phyloP scores from a whole-genome alignment of 495 filamentous ascomycete genomes.

The Trichoderma asperelloides region DNA sequence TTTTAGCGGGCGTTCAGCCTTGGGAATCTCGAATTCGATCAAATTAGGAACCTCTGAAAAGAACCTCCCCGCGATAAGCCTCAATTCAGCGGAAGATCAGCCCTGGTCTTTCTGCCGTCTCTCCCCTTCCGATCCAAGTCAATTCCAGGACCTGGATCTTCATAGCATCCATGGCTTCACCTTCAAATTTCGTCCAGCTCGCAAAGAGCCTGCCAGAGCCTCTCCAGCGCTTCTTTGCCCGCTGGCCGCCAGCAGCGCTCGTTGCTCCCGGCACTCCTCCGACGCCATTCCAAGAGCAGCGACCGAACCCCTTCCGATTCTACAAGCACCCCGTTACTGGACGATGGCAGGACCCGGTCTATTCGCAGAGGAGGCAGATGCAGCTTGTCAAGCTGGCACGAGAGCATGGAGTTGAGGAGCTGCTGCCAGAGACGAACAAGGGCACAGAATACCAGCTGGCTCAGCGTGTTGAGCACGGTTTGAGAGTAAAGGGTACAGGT shows the following conservation, averaged over 20 bases:
- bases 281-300: conserved; percentile 37
- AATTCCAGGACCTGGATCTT: not conserved
- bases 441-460: conserved; percentile 57
- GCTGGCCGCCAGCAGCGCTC: conserved; percentile 64
- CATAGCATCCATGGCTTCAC: not conserved
- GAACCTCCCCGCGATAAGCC: not conserved
- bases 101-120: not conserved
- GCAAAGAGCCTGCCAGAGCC: conserved; percentile 60
- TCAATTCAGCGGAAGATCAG: not conserved
- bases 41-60: not conserved
- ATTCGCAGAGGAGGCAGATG: conserved; percentile 78
- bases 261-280: conserved; percentile 32
- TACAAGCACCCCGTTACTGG: conserved; percentile 62
- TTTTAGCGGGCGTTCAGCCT: conserved; percentile 7
- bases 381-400: conserved; percentile 82
- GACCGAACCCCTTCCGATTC: conserved; percentile 67
- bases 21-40: conserved; percentile 9
- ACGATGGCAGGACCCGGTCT: conserved; percentile 70
- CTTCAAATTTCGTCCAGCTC: conserved; percentile 43
- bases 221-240: conserved; percentile 79
- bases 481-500: conserved; percentile 82
- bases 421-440: conserved; percentile 73
- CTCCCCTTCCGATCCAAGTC: not conserved
- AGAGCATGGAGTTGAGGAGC: conserved; percentile 70
- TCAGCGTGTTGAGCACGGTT: conserved; percentile 59